Evolutionary conservation across 2,329 filamentous ascomycete genomes (phyloP), one percentile per base, ranked within the genome.

Genomic region (Lecanicillium sp.): DNA sequence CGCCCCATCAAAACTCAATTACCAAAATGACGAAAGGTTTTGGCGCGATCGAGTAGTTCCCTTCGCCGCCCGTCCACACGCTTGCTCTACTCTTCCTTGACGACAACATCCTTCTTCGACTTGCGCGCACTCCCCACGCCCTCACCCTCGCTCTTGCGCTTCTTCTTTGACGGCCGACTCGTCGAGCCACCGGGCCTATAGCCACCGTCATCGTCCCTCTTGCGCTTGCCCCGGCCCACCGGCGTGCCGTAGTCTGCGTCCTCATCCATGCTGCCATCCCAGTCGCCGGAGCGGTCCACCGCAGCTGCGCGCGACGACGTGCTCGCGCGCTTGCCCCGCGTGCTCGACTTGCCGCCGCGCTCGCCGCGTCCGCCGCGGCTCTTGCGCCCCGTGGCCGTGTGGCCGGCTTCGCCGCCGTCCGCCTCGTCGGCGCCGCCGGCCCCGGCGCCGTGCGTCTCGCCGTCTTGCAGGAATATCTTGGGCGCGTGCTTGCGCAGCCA

Each of bases 401-500:
- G 53, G 27, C 50, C 44, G 30, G 39, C 46, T 33, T 44, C 31
- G 33, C 47, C 44, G 49, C 41, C 40, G 14, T 49, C 49, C 22
- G 54, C 50, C 11, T 37, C 43, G 20, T 47, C 50, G 29, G 41
- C 57, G 19, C 62, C 62, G 17, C 65, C 64, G 7, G 64, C 60
- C 37, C 62, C 60, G 17, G 62, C 58, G 29, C 60, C 58, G 14
- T 47, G 49, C 41, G 54, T 56, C 36, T 82, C 79, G 40, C 79
- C 77, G 52, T 88, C 85, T 57, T 94, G 84, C 15, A 94, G 65
- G 65, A 94, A 89, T 35, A 88, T 81, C 58, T 90, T 81, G 3
- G 88, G 85, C 43, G 87, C 81, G 60, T 95, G 74, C 55, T 87
- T 81, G 46, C 87, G 77, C 11, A 98, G 75, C 92, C 92, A 98